Conservation (phyloP, 352 stramenopile genomes). For the Pythium utonaiense region DNA sequence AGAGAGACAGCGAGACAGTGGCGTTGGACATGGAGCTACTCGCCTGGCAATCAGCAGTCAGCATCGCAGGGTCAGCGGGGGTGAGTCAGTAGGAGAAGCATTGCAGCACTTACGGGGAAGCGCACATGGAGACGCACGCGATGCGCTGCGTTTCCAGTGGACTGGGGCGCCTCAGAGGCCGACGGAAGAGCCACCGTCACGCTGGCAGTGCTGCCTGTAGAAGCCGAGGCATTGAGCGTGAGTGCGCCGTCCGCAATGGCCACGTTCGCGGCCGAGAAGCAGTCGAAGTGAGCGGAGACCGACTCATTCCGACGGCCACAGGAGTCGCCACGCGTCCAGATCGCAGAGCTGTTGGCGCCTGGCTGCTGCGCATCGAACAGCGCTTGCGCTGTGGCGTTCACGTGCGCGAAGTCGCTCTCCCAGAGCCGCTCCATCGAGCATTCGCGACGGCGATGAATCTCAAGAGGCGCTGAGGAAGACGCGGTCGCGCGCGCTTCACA, state of each 20-base stretch:
- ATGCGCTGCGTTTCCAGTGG: not conserved
- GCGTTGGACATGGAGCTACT: not conserved
- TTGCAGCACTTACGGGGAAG: conserved; percentile 8
- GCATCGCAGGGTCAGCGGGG: too few species aligned
- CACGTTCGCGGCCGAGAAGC: conserved; percentile 4
- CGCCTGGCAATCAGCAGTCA: not conserved
- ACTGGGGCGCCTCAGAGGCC: not conserved
- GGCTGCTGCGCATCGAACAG: conserved; percentile 11
- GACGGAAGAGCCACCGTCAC: conserved; percentile 2
- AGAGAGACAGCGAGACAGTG: not conserved
- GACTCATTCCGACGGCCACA: not conserved
- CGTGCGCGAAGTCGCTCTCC: conserved; percentile 12
- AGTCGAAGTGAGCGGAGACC: not conserved
- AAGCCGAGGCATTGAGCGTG: conserved; percentile 4
- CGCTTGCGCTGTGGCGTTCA: not conserved
- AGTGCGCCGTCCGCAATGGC: conserved; percentile 11
- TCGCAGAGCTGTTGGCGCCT: not conserved
- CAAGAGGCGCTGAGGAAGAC: not conserved
- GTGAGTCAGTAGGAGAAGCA: too few species aligned
- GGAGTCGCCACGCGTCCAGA: conserved; percentile 13
- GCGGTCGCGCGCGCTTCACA: not conserved
- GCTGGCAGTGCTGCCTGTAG: not conserved
- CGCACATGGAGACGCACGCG: conserved; percentile 15
- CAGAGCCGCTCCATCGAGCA: conserved; percentile 19
- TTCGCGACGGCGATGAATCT: conserved; percentile 22